phyloP scores from a whole-genome alignment of 495 filamentous ascomycete genomes.

The Xeromyces bisporus region DNA sequence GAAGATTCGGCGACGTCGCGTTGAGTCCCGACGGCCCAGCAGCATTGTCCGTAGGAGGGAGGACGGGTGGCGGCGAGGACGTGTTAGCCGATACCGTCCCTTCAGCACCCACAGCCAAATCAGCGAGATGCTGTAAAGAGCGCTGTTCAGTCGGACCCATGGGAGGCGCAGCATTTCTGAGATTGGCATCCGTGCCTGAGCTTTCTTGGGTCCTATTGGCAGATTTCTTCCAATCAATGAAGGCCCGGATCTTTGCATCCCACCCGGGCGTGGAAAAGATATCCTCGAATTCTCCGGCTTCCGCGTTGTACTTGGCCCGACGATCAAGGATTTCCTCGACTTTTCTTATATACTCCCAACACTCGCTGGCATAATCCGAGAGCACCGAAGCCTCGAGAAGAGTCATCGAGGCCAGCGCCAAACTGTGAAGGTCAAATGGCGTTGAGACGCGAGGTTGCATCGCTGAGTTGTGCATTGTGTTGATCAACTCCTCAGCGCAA shows the following conservation, averaged over 20 bases:
- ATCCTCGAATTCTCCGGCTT: slow-evolving; percentile 17
- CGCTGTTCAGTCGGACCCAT: slow-evolving; percentile 33
- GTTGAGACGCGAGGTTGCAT: slow-evolving; percentile 22
- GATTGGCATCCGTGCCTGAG: slow-evolving; percentile 19
- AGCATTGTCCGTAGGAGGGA: slow-evolving; percentile 4
- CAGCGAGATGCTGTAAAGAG: slow-evolving; percentile 46
- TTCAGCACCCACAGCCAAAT: slow-evolving; percentile 38
- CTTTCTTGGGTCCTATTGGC: slow-evolving; percentile 22
- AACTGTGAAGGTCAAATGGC: slow-evolving; percentile 59
- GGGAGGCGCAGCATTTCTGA: slow-evolving; percentile 12
- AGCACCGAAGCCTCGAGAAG: slow-evolving; percentile 47
- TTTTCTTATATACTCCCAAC: slow-evolving; percentile 28
- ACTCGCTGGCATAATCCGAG: slow-evolving; percentile 23
- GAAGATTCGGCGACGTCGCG: slow-evolving; percentile 17
- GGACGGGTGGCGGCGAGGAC: slow-evolving; percentile 18
- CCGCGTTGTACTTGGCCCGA: slow-evolving; percentile 13
- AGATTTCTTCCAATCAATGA: slow-evolving; percentile 24
- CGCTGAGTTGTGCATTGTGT: slow-evolving; percentile 37
- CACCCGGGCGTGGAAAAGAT: slow-evolving; percentile 26
- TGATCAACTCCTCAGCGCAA: slow-evolving; percentile 40
- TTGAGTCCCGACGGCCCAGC: slow-evolving; percentile 4
- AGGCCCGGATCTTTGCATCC: slow-evolving; percentile 30
- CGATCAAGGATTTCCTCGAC: slow-evolving; percentile 30
- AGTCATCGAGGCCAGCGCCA: slow-evolving; percentile 47
- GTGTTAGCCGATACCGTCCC: slow-evolving; percentile 22